Percentiles rank a stretch among this genome's conserved stretches.
phyloP scores from a whole-genome alignment of 352 stramenopile species.

The Phytophthora macrochlamydospora region DNA sequence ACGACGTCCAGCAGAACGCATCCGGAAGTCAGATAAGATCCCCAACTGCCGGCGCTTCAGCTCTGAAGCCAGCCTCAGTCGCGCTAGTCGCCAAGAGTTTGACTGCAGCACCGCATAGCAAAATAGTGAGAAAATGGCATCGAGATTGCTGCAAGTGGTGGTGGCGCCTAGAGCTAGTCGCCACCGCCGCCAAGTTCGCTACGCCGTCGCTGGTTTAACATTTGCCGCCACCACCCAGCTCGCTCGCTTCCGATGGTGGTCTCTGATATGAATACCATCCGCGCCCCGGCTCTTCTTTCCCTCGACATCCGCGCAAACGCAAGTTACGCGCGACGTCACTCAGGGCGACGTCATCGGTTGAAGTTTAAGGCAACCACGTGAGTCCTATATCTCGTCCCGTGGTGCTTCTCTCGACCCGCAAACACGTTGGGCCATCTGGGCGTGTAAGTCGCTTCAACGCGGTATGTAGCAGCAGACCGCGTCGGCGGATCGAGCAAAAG shows the following conservation, averaged over 20 bases:
- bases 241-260: not conserved
- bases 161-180: no score
- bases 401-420: not conserved
- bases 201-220: not conserved
- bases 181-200: no score
- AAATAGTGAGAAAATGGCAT: no score
- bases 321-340: conserved; percentile 1
- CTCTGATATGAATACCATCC: not conserved
- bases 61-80: no score
- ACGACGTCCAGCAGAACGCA: not conserved
- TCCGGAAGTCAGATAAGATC: not conserved
- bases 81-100: no score
- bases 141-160: no score
- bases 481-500: no score
- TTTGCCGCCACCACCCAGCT: not conserved
- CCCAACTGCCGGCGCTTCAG: no score
- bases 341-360: not conserved
- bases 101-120: no score
- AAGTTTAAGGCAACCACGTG: not conserved
- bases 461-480: not conserved
- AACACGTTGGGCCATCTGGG: not conserved
- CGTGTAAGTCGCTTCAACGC: not conserved
- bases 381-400: not conserved
- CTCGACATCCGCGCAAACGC: not conserved
- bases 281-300: not conserved